phyloP scores from a whole-genome alignment of 2,329 filamentous ascomycete genomes.

The Beauveria rudraprayagi region DNA sequence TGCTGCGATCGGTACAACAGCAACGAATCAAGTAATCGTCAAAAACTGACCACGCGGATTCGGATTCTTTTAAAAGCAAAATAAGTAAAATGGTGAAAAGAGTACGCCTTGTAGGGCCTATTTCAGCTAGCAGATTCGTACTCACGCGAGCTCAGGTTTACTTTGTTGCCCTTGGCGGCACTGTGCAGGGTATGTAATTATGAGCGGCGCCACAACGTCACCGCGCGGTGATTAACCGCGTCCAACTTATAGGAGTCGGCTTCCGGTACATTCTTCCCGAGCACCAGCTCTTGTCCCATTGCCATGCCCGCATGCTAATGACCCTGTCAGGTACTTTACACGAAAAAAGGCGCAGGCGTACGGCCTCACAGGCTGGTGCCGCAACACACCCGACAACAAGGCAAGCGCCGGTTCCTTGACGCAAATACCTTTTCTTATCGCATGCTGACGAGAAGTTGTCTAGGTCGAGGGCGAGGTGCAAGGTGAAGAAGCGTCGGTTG shows the following conservation, averaged over 20 bases:
- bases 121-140: no score
- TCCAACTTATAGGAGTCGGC: slow-evolving; percentile 39
- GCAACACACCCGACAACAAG: slow-evolving; percentile 50
- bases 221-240: slow-evolving; percentile 20
- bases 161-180: slow-evolving; percentile 55
- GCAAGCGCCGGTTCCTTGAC: slow-evolving; percentile 21
- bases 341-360: slow-evolving; percentile 42
- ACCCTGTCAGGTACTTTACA: slow-evolving; percentile 42
- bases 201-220: not conserved
- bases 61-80: no score
- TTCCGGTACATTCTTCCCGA: slow-evolving; percentile 35
- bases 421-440: slow-evolving; percentile 6
- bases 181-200: slow-evolving; percentile 59
- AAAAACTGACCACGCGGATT: no score
- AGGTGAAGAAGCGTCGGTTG: slow-evolving; percentile 56
- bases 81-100: slow-evolving; percentile 25
- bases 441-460: not conserved
- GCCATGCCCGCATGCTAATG: not conserved
- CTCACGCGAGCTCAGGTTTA: slow-evolving; percentile 37
- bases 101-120: slow-evolving; percentile 16
- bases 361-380: slow-evolving; percentile 52
- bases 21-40: no score
- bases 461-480: slow-evolving; percentile 89
- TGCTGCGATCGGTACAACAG: no score
- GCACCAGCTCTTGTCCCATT: not conserved